These are phyloP conservation scores for Maudiozyma barnettii DNA, from an alignment of 805 yeast species.

Conservation along the genomic window DNA sequence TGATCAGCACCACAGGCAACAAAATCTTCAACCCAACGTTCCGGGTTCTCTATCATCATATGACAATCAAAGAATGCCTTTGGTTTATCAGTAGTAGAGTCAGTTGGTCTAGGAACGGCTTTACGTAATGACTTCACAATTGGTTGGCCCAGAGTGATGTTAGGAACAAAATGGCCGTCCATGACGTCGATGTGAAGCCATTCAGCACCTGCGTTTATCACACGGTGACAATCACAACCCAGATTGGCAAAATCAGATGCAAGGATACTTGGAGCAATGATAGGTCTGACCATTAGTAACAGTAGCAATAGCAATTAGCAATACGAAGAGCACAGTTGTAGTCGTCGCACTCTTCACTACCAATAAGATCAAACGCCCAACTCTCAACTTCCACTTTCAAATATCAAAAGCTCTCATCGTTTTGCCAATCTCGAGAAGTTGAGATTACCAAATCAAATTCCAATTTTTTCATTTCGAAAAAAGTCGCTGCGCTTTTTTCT, in stretches of 20 bases:
- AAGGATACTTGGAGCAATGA: conserved; percentile 89
- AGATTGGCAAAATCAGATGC: conserved; percentile 87
- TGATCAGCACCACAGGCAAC: conserved; percentile 93
- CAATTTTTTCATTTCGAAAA: no score
- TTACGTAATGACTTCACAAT: conserved; percentile 69
- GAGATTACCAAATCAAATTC: no score
- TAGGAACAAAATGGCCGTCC: conserved; percentile 99
- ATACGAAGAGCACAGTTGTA: no score
- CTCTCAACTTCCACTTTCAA: no score
- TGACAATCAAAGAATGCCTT: conserved; percentile 80
- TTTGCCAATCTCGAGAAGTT: no score
- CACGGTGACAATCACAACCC: conserved; percentile 77
- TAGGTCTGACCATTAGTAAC: conserved; percentile 58
- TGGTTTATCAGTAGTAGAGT: conserved; percentile 30
- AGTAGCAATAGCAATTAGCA: not conserved
- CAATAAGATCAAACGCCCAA: no score
- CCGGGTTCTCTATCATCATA: conserved; percentile 94
- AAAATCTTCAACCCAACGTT: conserved; percentile 85
- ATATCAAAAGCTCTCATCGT: no score
- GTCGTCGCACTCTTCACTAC: no score
- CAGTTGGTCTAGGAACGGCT: conserved; percentile 56
- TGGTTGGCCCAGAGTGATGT: conserved; percentile 89
- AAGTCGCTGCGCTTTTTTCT: no score
- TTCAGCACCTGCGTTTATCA: conserved; percentile 75
- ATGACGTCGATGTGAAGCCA: conserved; percentile 98